Evolutionary conservation across 1,284 basidiomycete genomes (phyloP).

Genomic region (Schizopora paradoxa): DNA sequence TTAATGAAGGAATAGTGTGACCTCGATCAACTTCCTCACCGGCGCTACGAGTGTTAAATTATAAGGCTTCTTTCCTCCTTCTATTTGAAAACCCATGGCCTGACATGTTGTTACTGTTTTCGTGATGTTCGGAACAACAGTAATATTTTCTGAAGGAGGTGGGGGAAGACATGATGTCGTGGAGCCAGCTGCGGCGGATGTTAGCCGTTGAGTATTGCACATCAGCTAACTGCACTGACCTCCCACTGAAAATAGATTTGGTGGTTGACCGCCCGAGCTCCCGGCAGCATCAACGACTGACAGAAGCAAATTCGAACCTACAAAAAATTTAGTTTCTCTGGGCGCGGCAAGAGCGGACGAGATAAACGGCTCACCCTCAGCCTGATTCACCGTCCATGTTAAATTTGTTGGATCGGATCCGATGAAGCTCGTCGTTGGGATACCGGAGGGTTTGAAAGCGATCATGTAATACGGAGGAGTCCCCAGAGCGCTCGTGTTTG

Average conservation of each 20-base stretch:
- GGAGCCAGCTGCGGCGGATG: constrained; percentile 27
- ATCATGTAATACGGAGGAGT: constrained; percentile 46
- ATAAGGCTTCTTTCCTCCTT: constrained; percentile 43
- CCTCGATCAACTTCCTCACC: constrained; percentile 34
- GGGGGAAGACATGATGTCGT: constrained; percentile 35
- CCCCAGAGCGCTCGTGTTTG: constrained; percentile 20
- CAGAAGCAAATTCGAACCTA: constrained; percentile 38
- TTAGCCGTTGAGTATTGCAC: constrained; percentile 6
- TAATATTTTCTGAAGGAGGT: constrained; percentile 29
- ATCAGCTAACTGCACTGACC: constrained; percentile 23
- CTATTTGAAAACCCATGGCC: constrained; percentile 40
- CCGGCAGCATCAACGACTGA: constrained; percentile 41
- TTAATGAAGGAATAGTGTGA: too few species aligned
- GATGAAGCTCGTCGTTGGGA: constrained; percentile 35
- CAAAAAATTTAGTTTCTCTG: background rate
- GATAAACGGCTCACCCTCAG: constrained; percentile 29
- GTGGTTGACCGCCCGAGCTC: constrained; percentile 36
- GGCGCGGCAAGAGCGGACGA: background rate
- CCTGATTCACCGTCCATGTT: constrained; percentile 39
- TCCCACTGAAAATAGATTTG: constrained; percentile 30
- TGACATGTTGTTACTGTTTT: constrained; percentile 35
- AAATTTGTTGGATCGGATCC: constrained; percentile 35
- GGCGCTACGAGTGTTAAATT: constrained; percentile 36
- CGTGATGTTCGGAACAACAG: constrained; percentile 38
- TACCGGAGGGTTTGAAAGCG: constrained; percentile 36